A percentile compares a stretch with the other conserved stretches of the same genome.
phyloP scores from a whole-genome alignment of 2,329 filamentous ascomycete genomes.

The Pseudogymnoascus sp. region DNA sequence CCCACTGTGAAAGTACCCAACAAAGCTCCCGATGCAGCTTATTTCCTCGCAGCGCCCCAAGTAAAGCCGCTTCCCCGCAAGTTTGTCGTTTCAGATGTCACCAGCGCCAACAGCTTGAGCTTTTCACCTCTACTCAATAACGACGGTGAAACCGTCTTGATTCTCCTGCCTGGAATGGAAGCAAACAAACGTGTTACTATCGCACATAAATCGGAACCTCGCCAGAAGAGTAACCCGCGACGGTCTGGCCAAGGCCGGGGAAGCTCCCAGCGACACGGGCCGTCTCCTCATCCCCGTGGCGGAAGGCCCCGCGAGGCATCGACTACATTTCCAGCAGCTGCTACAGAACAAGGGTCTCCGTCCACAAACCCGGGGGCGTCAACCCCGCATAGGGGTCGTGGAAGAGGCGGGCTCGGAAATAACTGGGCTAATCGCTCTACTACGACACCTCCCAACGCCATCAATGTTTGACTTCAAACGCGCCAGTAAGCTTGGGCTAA shows the following conservation, averaged over 20 bases:
- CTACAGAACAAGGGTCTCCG: constrained; percentile 18
- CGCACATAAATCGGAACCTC: constrained; percentile 26
- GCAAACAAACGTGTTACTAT: constrained; percentile 35
- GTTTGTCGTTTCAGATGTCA: constrained; percentile 39
- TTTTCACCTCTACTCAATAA: constrained; percentile 33
- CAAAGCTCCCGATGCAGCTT: constrained; percentile 52
- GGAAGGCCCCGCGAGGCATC: constrained; percentile 25
- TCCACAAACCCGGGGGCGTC: constrained; percentile 20
- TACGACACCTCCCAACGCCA: constrained; percentile 1
- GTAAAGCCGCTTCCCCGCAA: constrained; percentile 47
- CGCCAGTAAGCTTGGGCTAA: background rate
- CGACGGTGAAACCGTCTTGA: constrained; percentile 32
- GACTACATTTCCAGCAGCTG: constrained; percentile 20
- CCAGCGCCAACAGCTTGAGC: constrained; percentile 36
- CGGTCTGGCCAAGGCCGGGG: constrained; percentile 21
- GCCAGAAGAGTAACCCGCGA: constrained; percentile 28
- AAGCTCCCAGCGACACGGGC: constrained; percentile 20
- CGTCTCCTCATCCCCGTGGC: constrained; percentile 23
- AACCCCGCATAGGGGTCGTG: constrained; percentile 18
- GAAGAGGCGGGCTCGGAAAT: constrained; percentile 19
- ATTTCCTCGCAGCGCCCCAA: constrained; percentile 49
- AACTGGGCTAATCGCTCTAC: constrained; percentile 8
- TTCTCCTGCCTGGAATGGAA: constrained; percentile 40
- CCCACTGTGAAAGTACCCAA: constrained; percentile 61
- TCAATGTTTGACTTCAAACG: constrained; percentile 8